A percentile compares a stretch with the other conserved stretches of the same genome.
phyloP scores from a whole-genome alignment of 139 green algal species.

The Picochlorum sp. region DNA sequence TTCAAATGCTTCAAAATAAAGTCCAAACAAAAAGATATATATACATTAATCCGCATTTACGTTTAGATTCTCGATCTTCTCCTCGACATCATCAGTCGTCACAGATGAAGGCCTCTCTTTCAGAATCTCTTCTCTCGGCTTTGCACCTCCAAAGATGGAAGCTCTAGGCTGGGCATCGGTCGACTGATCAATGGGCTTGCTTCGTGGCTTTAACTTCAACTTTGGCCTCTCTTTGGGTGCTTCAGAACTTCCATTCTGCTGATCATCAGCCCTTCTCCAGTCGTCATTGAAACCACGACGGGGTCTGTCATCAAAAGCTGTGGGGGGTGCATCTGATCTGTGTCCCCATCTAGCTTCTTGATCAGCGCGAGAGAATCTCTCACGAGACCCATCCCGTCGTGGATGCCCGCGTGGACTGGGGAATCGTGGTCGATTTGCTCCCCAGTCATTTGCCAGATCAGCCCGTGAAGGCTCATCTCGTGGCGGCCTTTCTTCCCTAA shows the following conservation, averaged over 20 bases:
- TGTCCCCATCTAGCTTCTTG: slow-evolving; percentile 29
- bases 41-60: not conserved
- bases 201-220: slow-evolving; percentile 55
- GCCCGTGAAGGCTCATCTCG: slow-evolving; percentile 44
- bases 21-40: not conserved
- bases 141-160: slow-evolving; percentile 64
- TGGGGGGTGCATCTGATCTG: slow-evolving; percentile 18
- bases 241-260: slow-evolving; percentile 24
- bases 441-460: slow-evolving; percentile 63
- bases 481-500: slow-evolving; percentile 28
- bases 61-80: slow-evolving; percentile 46
- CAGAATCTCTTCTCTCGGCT: slow-evolving; percentile 82
- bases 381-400: slow-evolving; percentile 19
- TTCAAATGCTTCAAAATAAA: slow-evolving; percentile 1
- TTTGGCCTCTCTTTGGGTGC: slow-evolving; percentile 27
- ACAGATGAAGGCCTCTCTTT: slow-evolving; percentile 16
- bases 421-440: slow-evolving; percentile 20
- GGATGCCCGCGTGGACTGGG: not conserved
- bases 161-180: slow-evolving; percentile 8
- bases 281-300: slow-evolving; percentile 14
- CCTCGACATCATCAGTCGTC: slow-evolving; percentile 41
- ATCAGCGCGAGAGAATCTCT: slow-evolving; percentile 28
- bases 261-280: not conserved
- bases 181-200: slow-evolving; percentile 22
- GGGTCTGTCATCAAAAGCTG: slow-evolving; percentile 18